These are phyloP conservation scores for Ochromonadaceae sp. DNA, from an alignment of 352 stramenopile genomes.

Conservation along the genomic window DNA sequence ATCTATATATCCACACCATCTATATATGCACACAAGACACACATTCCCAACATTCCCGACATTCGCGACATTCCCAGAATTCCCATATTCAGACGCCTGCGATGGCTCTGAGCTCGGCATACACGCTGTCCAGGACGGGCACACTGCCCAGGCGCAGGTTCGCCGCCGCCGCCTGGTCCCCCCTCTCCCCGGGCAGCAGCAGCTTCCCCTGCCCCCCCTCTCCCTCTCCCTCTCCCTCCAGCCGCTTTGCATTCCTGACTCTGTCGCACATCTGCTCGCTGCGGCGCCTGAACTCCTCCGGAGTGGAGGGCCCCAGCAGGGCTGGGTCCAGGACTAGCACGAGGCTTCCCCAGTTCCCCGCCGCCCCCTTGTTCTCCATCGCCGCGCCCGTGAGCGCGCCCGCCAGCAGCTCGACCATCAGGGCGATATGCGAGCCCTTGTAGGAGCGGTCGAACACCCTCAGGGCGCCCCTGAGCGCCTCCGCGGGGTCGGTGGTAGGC, in stretches of 20 bases:
- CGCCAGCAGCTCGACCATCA: conserved; percentile 29
- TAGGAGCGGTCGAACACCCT: conserved; percentile 30
- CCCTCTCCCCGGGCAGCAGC: background rate
- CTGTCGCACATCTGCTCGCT: background rate
- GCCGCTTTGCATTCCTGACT: conserved; percentile 7
- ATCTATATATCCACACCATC: too few species aligned
- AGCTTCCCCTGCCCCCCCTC: background rate
- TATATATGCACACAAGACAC: too few species aligned
- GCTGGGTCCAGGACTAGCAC: conserved; percentile 26
- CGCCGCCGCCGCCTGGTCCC: background rate
- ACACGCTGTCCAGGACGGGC: background rate
- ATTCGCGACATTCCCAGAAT: too few species aligned
- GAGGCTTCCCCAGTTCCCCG: conserved; percentile 28
- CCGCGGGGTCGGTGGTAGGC: conserved; percentile 22
- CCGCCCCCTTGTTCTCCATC: conserved; percentile 23
- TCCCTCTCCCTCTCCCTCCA: background rate
- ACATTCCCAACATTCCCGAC: too few species aligned
- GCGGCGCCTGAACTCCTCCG: conserved; percentile 13
- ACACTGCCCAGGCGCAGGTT: background rate
- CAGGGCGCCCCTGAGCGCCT: conserved; percentile 24
- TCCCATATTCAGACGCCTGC: too few species aligned
- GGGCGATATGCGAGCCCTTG: conserved; percentile 27
- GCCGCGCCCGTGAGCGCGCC: conserved; percentile 25
- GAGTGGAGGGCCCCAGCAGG: conserved; percentile 20
- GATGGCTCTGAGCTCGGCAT: background rate